Percentiles rank a stretch among this genome's conserved stretches.
phyloP scores from a whole-genome alignment of 2,329 filamentous ascomycete genomes.

The Emmonsiellopsis sp. region DNA sequence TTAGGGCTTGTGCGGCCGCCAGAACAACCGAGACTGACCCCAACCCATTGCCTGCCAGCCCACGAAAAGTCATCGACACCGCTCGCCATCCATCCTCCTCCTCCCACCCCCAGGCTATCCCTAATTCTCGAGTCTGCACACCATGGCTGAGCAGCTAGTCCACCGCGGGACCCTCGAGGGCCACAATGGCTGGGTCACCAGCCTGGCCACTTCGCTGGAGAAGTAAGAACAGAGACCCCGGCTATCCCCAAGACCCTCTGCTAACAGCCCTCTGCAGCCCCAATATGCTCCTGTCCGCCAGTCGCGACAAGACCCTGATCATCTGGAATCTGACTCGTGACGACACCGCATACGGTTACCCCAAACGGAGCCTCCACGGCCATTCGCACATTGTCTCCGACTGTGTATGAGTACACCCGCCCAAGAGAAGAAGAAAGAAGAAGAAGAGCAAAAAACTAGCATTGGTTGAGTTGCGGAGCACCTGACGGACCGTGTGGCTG shows the following conservation, averaged over 20 bases:
- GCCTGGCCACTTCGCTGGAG: constrained; percentile 96
- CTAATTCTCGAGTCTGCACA: constrained; percentile 28
- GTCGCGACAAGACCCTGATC: constrained; percentile 97
- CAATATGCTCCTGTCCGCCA: constrained; percentile 98
- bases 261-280: constrained; percentile 49
- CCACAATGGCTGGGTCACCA: constrained; percentile 99
- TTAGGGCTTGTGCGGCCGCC: constrained; percentile 31
- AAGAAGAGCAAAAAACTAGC: constrained; percentile 12
- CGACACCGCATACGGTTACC: constrained; percentile 96
- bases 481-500: neutral
- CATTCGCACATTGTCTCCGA: constrained; percentile 99
- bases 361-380: constrained; percentile 96
- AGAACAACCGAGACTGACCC: constrained; percentile 16
- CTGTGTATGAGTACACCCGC: constrained; percentile 65
- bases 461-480: constrained; percentile 7
- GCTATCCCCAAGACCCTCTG: constrained; percentile 7
- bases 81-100: constrained; percentile 30
- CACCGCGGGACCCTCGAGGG: constrained; percentile 96
- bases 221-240: constrained; percentile 54
- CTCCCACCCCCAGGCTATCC: constrained; percentile 25
- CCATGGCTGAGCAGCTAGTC: constrained; percentile 89
- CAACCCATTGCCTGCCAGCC: neutral
- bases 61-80: constrained; percentile 15
- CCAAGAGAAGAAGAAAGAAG: constrained; percentile 8
- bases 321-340: constrained; percentile 99